A percentile compares a stretch with the other conserved stretches of the same genome.
Conservation (phyloP, 176 grass and related monocot genomes). For the Coix lacrymajobi region DNA sequence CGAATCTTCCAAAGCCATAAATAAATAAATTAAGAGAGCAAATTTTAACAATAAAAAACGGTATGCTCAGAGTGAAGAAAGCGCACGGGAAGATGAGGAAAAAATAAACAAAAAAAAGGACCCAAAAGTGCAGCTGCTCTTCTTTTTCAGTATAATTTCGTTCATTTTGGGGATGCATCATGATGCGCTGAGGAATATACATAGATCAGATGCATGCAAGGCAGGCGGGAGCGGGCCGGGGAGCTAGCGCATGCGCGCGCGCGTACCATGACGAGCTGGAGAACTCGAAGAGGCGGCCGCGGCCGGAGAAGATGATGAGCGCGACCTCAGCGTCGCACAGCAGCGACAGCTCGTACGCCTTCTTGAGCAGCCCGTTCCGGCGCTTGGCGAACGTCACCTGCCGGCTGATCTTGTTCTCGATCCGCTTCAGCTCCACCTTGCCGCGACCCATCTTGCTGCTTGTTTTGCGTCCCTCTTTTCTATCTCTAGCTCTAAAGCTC, state of each 20-base stretch:
- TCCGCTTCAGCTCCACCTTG: conserved; percentile 87
- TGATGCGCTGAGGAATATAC: background rate
- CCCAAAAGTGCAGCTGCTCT: background rate
- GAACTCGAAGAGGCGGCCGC: conserved; percentile 91
- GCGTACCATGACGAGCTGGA: conserved; percentile 67
- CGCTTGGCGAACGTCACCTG: conserved; percentile 96
- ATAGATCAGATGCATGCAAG: background rate
- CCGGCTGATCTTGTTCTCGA: conserved; percentile 94
- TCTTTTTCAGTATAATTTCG: background rate
- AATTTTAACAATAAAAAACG: background rate
- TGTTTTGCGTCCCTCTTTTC: background rate
- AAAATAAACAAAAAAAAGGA: background rate
- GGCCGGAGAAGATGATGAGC: conserved; percentile 91
- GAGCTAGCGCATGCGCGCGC: background rate
- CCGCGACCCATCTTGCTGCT: conserved; percentile 58
- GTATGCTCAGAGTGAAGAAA: background rate
- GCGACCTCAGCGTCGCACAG: conserved; percentile 89
- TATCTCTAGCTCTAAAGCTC: background rate
- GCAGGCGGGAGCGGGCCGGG: background rate
- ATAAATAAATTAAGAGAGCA: background rate
- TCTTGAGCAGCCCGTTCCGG: conserved; percentile 84
- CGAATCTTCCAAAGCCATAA: background rate
- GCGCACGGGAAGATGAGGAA: background rate
- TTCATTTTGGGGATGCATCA: background rate
- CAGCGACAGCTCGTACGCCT: conserved; percentile 85